Evolutionary conservation across 2,329 filamentous ascomycete genomes (phyloP).

Genomic region (Penicillium corylophilum): DNA sequence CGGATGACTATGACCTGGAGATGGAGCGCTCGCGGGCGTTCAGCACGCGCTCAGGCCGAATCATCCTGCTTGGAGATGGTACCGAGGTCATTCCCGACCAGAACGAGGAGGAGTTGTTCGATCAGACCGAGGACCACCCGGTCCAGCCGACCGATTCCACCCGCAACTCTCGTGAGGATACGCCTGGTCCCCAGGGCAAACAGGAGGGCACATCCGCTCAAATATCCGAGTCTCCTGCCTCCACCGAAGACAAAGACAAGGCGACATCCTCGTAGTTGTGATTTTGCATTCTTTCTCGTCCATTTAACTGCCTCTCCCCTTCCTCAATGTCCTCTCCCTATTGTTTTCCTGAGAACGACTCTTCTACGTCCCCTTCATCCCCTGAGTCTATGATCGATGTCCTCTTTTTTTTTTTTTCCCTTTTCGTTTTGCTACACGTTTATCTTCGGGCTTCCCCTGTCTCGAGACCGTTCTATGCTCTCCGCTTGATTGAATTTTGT

Average conservation of each 20-base stretch:
- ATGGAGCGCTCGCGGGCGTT: slow-evolving; percentile 62
- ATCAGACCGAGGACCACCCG: slow-evolving; percentile 77
- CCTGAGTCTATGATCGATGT: slow-evolving; percentile 17
- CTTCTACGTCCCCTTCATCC: slow-evolving; percentile 3
- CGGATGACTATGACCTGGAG: slow-evolving; percentile 55
- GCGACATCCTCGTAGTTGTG: slow-evolving; percentile 28
- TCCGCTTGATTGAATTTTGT: slow-evolving; percentile 16
- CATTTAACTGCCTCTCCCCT: slow-evolving; percentile 6
- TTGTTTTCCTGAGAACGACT: slow-evolving; percentile 17
- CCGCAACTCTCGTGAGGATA: slow-evolving; percentile 51
- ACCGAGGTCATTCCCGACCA: slow-evolving; percentile 88
- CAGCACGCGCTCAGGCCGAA: slow-evolving; percentile 73
- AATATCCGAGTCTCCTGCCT: slow-evolving; percentile 39
- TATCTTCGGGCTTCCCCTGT: slow-evolving; percentile 12
- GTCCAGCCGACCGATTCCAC: slow-evolving; percentile 50
- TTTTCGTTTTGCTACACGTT: slow-evolving; percentile 16
- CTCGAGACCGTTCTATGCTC: slow-evolving; percentile 11
- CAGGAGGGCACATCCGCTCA: slow-evolving; percentile 27
- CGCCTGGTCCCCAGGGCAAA: slow-evolving; percentile 49
- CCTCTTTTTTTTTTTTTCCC: slow-evolving; percentile 18
- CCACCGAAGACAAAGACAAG: slow-evolving; percentile 39
- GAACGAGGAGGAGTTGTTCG: slow-evolving; percentile 91
- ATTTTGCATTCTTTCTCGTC: slow-evolving; percentile 15
- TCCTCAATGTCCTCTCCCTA: slow-evolving; percentile 11
- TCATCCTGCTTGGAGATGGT: slow-evolving; percentile 93